phyloP scores from a whole-genome alignment of 2,329 filamentous ascomycete species.

The Sporothrix protearum region DNA sequence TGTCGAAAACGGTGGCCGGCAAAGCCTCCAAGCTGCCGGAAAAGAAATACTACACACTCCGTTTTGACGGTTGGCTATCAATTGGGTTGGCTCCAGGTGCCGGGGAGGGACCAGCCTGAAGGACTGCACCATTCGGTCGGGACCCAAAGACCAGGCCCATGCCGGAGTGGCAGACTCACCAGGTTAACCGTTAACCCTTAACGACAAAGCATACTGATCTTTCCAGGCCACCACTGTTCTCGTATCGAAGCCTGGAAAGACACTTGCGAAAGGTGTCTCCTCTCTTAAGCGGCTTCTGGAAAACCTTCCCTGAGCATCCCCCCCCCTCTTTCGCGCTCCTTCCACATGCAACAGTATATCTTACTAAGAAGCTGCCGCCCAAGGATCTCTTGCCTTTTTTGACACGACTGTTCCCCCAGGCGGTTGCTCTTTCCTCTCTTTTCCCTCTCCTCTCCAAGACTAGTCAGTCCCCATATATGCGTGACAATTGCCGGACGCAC shows the following conservation, averaged over 20 bases:
- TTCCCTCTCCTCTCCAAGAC: too few relatives aligned
- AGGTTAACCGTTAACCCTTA: too few relatives aligned
- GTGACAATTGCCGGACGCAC: too few relatives aligned
- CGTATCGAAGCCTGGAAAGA: neutral
- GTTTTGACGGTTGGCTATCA: neutral
- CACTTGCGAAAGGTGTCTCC: neutral
- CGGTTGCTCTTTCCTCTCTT: too few relatives aligned
- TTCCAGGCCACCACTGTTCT: neutral
- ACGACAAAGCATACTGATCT: neutral
- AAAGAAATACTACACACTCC: neutral
- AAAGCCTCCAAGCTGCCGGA: neutral
- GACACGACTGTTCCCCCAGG: too few relatives aligned
- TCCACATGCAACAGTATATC: neutral
- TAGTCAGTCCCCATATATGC: too few relatives aligned
- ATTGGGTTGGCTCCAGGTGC: neutral
- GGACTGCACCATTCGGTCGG: neutral
- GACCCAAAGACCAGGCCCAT: neutral
- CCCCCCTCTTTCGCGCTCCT: neutral
- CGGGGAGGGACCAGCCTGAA: neutral
- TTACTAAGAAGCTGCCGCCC: too few relatives aligned
- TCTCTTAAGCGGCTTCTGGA: neutral
- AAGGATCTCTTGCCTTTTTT: too few relatives aligned
- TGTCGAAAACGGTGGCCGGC: neutral
- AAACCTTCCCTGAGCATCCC: neutral
- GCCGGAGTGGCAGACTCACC: too few relatives aligned